Percentiles rank a stretch among this genome's conserved stretches.
Evolutionary conservation across 2,329 filamentous ascomycete species (phyloP).

Genomic region (Phialophora macrospora): DNA sequence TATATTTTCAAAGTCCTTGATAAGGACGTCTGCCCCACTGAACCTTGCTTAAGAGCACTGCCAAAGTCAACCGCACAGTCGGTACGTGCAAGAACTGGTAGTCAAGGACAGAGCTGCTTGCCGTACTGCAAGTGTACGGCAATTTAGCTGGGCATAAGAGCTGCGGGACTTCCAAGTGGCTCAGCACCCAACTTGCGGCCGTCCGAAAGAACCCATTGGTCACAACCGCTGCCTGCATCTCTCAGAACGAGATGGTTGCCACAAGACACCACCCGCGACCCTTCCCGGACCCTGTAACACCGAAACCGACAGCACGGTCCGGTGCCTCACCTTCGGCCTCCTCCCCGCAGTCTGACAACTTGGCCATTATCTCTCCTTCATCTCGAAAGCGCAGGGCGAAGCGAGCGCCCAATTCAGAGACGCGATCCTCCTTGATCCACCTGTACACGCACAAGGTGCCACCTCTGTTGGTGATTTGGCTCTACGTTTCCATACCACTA

Average conservation of each 20-base stretch:
- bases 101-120: neutral
- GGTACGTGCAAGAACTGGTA: neutral
- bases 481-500: constrained; percentile 74
- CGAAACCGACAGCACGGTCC: constrained; percentile 32
- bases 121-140: neutral
- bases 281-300: constrained; percentile 49
- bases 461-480: constrained; percentile 69
- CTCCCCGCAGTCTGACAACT: constrained; percentile 14
- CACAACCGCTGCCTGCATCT: neutral
- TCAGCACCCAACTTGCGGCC: neutral
- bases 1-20: neutral
- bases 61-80: neutral
- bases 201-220: neutral
- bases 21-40: neutral
- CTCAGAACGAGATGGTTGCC: constrained; percentile 56
- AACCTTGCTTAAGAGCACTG: neutral
- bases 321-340: constrained; percentile 35
- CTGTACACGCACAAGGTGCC: constrained; percentile 65
- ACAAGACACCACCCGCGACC: constrained; percentile 60
- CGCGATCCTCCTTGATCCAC: constrained; percentile 27
- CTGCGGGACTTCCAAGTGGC: neutral
- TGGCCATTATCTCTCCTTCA: constrained; percentile 11
- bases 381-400: constrained; percentile 35
- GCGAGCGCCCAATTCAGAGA: constrained; percentile 28
- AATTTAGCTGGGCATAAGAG: neutral